phyloP scores from a whole-genome alignment of 164 flowering plant species.

The grape (Vitis vinifera) region ASM3070453v1 NC_081815.1:907001-907500 shows the following conservation, averaged over 20 bases:
- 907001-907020: constrained; percentile 28
- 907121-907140: constrained; percentile 81
- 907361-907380: constrained; percentile 74
- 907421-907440: constrained; percentile 39
- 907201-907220: constrained; percentile 98
- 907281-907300: constrained; percentile 99
- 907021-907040: background rate
- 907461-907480: background rate
- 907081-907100: constrained; percentile 61
- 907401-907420: constrained; percentile 86
- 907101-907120: constrained; percentile 80
- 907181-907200: constrained; percentile 86
- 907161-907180: constrained; percentile 88
- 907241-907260: constrained; percentile 83
- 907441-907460: background rate
- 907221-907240: constrained; percentile 99
- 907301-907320: constrained; percentile 97
- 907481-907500: background rate
- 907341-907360: constrained; percentile 77
- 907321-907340: constrained; percentile 70
- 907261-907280: constrained; percentile 90
- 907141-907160: constrained; percentile 92
- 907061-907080: background rate
- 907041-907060: no score
- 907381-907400: constrained; percentile 94